Conservation (phyloP, 164 flowering plant species). For the Warburgia ugandensis region DNA sequence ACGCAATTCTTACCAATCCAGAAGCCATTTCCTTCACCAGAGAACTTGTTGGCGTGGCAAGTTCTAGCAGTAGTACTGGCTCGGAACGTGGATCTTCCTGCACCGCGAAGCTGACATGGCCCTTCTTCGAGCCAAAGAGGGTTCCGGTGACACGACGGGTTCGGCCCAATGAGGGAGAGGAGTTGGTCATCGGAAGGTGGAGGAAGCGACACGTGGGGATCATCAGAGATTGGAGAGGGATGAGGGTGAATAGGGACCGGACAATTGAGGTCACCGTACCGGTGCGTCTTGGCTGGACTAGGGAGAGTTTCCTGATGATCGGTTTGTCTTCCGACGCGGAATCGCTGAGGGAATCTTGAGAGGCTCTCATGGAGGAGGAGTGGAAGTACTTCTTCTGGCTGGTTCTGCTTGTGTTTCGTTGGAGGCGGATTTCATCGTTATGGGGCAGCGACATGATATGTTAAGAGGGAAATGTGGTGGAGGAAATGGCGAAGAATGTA, state of each 20-base stretch:
- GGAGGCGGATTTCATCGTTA: too few species aligned
- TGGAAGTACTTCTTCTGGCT: too few species aligned
- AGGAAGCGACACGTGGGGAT: slow-evolving; percentile 12
- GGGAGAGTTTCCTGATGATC: too few species aligned
- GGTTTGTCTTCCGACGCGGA: too few species aligned
- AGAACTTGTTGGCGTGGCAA: slow-evolving; percentile 58
- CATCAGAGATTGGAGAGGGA: slow-evolving; percentile 19
- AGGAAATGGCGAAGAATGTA: too few species aligned
- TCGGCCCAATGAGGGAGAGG: slow-evolving; percentile 25
- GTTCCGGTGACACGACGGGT: slow-evolving; percentile 74
- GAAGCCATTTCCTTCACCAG: slow-evolving; percentile 86
- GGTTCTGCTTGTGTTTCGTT: too few species aligned
- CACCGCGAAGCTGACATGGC: slow-evolving; percentile 76
- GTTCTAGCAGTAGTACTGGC: slow-evolving; percentile 60
- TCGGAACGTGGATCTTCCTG: slow-evolving; percentile 61
- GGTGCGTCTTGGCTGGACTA: too few species aligned
- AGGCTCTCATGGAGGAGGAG: too few species aligned
- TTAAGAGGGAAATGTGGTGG: too few species aligned
- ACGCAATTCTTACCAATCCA: slow-evolving; percentile 73
- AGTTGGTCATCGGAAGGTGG: slow-evolving; percentile 42
- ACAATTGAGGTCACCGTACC: too few species aligned
- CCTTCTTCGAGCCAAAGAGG: slow-evolving; percentile 71
- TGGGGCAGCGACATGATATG: too few species aligned
- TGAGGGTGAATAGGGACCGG: slow-evolving; percentile 11
- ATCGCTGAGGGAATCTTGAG: too few species aligned